These are phyloP conservation scores for Cyberlindnera japonica DNA, from an alignment of 805 yeast genomes.

Conservation along the genomic window DNA sequence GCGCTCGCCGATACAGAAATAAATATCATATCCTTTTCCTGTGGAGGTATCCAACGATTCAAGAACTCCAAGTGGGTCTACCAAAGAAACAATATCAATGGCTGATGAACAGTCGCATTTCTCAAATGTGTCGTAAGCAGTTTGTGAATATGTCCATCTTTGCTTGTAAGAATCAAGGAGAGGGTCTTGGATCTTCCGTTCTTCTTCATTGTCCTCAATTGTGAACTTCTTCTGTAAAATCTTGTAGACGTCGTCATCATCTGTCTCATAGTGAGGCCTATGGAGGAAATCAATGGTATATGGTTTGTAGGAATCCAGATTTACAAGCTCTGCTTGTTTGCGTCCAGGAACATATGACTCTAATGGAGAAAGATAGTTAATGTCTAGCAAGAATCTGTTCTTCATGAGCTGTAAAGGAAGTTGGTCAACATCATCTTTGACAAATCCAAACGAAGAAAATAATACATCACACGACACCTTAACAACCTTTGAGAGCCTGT, in stretches of 20 bases:
- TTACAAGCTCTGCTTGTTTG: constrained; percentile 20
- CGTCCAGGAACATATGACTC: constrained; percentile 12
- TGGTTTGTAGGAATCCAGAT: constrained; percentile 6
- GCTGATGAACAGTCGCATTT: background rate
- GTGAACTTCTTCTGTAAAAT: constrained; percentile 13
- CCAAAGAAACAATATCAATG: constrained; percentile 3
- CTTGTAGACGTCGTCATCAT: constrained; percentile 13
- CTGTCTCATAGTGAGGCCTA: constrained; percentile 13
- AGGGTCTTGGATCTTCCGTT: constrained; percentile 14
- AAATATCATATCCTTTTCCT: constrained; percentile 35
- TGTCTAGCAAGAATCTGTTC: constrained; percentile 48
- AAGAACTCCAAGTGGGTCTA: constrained; percentile 10
- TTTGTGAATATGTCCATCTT: constrained; percentile 25
- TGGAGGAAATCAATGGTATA: constrained; percentile 18
- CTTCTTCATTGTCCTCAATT: constrained; percentile 7
- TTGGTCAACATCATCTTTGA: constrained; percentile 59
- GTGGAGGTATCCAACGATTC: constrained; percentile 2
- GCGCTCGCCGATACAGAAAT: constrained; percentile 29
- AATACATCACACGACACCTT: constrained; percentile 62
- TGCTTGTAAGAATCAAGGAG: constrained; percentile 12
- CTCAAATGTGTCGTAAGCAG: constrained; percentile 17
- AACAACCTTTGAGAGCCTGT: constrained; percentile 52
- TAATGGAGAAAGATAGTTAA: constrained; percentile 50
- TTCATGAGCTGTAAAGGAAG: constrained; percentile 51
- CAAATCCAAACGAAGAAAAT: constrained; percentile 63